phyloP scores from a whole-genome alignment of 2,329 filamentous ascomycete genomes.

The Colletotrichum eleusines region DNA sequence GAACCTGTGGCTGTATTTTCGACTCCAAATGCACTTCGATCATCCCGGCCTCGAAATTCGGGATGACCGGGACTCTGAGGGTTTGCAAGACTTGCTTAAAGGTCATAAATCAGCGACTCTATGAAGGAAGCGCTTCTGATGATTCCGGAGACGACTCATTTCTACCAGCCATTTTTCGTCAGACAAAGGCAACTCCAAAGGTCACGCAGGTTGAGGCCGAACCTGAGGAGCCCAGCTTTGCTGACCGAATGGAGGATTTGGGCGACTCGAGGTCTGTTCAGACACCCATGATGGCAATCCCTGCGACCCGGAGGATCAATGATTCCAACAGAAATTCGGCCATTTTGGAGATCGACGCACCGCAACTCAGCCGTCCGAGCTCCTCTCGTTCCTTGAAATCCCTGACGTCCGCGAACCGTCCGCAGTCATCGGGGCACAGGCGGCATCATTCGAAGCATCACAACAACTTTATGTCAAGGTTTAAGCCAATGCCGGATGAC shows the following conservation, averaged over 20 bases:
- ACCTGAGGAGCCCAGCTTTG: constrained; percentile 55
- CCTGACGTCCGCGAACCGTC: constrained; percentile 70
- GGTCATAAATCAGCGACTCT: constrained; percentile 85
- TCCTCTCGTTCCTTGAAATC: constrained; percentile 92
- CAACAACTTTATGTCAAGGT: constrained; percentile 82
- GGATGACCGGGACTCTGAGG: constrained; percentile 83
- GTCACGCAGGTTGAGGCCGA: constrained; percentile 54
- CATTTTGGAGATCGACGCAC: constrained; percentile 88
- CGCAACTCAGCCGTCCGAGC: constrained; percentile 87
- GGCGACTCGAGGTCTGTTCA: constrained; percentile 67
- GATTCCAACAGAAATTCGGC: constrained; percentile 89
- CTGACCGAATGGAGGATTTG: constrained; percentile 56
- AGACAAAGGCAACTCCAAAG: constrained; percentile 57
- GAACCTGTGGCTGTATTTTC: constrained; percentile 97
- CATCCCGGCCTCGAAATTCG: constrained; percentile 89
- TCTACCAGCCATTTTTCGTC: constrained; percentile 72
- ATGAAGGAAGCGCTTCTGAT: constrained; percentile 88
- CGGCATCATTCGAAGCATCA: constrained; percentile 81
- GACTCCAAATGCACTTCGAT: constrained; percentile 95
- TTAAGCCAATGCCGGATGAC: constrained; percentile 80
- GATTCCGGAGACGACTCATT: constrained; percentile 85
- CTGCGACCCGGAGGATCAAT: constrained; percentile 72
- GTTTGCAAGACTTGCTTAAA: constrained; percentile 94
- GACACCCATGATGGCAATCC: constrained; percentile 80
- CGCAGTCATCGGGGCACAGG: constrained; percentile 84